phyloP scores from a whole-genome alignment of 441 rosid species.

The Erysimum cheiri region DNA sequence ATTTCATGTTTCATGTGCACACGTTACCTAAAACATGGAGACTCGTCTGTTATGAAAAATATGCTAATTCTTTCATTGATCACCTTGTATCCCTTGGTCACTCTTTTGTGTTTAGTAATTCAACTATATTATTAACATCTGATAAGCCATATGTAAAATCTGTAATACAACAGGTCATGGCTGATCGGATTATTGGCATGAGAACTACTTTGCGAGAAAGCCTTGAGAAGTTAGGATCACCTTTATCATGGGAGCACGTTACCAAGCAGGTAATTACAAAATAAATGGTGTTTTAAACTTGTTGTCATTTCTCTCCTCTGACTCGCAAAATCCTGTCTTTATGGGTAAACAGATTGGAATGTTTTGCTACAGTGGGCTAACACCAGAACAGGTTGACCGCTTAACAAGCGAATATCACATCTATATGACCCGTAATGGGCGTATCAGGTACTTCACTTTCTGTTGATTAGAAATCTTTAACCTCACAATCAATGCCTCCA shows the following conservation, averaged over 20 bases:
- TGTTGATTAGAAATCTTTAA: not conserved
- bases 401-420: constrained; percentile 83
- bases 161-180: constrained; percentile 69
- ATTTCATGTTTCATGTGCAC: constrained; percentile 10
- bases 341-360: constrained; percentile 79
- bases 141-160: constrained; percentile 13
- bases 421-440: constrained; percentile 92
- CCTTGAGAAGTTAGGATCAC: constrained; percentile 84
- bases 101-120: constrained; percentile 14
- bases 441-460: constrained; percentile 69
- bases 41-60: not conserved
- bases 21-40: constrained; percentile 5
- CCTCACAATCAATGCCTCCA: not conserved
- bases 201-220: constrained; percentile 72
- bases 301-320: constrained; percentile 5
- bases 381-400: constrained; percentile 89
- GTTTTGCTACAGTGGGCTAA: constrained; percentile 96
- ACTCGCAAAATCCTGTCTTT: constrained; percentile 16
- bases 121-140: constrained; percentile 21
- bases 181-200: constrained; percentile 93
- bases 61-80: not conserved
- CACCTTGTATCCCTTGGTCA: constrained; percentile 6
- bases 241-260: constrained; percentile 86
- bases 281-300: not conserved
- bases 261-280: constrained; percentile 70